These are phyloP conservation scores for Thraustotheca clavata DNA, from an alignment of 352 stramenopile species.

Conservation along the genomic window DNA sequence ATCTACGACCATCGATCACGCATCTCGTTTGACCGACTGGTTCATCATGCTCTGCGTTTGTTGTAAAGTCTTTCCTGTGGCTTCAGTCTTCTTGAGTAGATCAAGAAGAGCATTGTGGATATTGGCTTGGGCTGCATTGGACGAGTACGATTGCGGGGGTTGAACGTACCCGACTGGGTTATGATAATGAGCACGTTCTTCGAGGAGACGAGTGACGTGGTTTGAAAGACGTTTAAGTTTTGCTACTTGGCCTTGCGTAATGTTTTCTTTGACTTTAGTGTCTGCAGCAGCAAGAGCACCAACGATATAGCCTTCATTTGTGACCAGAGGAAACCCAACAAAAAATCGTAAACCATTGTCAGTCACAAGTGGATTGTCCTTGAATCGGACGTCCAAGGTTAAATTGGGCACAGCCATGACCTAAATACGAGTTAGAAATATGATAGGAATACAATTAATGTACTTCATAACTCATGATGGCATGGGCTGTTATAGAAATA, in stretches of 20 bases:
- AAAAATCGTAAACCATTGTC: conserved; percentile 35
- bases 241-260: conserved; percentile 18
- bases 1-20: not conserved
- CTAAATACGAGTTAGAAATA: conserved; percentile 30
- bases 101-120: conserved; percentile 20
- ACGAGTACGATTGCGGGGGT: conserved; percentile 6
- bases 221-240: conserved; percentile 10
- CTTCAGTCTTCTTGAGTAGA: conserved; percentile 22
- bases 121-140: not conserved
- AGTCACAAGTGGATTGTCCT: conserved; percentile 63
- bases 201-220: conserved; percentile 2
- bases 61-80: conserved; percentile 16
- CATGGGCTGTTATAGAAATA: conserved; percentile 57
- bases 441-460: conserved; percentile 39
- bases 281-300: conserved; percentile 62
- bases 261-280: conserved; percentile 22
- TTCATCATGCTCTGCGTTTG: conserved; percentile 21
- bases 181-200: conserved; percentile 11
- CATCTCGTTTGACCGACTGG: conserved; percentile 1
- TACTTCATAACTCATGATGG: conserved; percentile 57
- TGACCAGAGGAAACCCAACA: conserved; percentile 58
- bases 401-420: conserved; percentile 17
- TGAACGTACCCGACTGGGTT: conserved; percentile 5
- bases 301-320: conserved; percentile 65
- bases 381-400: conserved; percentile 53